A percentile compares a stretch with the other conserved stretches of the same genome.
These are phyloP conservation scores for Leishmania amazonensis DNA, from an alignment of 208 protist species.

Conservation along the genomic window DNA sequence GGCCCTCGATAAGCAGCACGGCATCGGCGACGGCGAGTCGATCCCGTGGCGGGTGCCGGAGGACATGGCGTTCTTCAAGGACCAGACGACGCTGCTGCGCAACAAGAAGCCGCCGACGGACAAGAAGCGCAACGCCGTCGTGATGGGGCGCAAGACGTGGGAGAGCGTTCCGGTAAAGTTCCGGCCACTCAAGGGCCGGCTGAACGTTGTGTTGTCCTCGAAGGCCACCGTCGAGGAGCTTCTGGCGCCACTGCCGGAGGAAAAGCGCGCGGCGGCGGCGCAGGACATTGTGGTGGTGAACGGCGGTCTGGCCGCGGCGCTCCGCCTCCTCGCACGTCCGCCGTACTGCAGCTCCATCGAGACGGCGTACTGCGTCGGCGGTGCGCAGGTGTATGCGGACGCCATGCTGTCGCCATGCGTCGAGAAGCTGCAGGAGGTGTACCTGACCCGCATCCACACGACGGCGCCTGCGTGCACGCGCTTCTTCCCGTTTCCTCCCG, in stretches of 20 bases:
- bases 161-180: conserved; percentile 93
- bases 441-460: conserved; percentile 65
- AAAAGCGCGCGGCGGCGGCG: conserved; percentile 46
- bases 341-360: conserved; percentile 67
- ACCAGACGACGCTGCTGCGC: conserved; percentile 77
- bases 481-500: conserved; percentile 61
- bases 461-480: conserved; percentile 50
- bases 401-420: conserved; percentile 66
- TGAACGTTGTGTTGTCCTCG: conserved; percentile 93
- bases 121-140: conserved; percentile 91
- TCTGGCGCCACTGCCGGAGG: conserved; percentile 43
- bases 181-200: conserved; percentile 85
- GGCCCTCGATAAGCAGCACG: conserved; percentile 62
- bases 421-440: conserved; percentile 63
- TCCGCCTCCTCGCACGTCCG: conserved; percentile 57
- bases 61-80: conserved; percentile 89
- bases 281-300: conserved; percentile 55
- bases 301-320: conserved; percentile 57
- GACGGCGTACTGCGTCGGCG: conserved; percentile 94
- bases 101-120: conserved; percentile 52
- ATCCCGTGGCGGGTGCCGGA: conserved; percentile 90
- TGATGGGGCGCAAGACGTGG: conserved; percentile 98
- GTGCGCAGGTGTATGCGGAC: conserved; percentile 86
- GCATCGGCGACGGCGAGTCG: conserved; percentile 81
- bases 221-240: conserved; percentile 45